phyloP scores from a whole-genome alignment of 164 flowering plant genomes.

The Akebia trifoliata region DNA sequence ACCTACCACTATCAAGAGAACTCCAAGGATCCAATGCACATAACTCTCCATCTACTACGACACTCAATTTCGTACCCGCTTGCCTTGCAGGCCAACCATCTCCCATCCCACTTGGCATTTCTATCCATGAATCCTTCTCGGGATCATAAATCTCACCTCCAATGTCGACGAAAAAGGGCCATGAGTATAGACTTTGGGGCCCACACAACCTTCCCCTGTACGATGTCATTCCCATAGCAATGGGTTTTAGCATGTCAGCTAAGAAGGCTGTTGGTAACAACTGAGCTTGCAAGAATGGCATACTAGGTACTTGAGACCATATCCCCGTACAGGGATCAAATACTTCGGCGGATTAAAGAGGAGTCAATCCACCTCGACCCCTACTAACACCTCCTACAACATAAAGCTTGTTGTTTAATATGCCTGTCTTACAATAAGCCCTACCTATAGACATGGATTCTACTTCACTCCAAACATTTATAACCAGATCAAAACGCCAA shows the following conservation, averaged over 20 bases:
- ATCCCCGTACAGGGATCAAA: slow-evolving; percentile 59
- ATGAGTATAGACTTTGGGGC: slow-evolving; percentile 78
- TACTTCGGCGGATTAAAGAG: slow-evolving; percentile 87
- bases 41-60: slow-evolving; percentile 70
- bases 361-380: slow-evolving; percentile 63
- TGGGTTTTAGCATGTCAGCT: slow-evolving; percentile 83
- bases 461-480: slow-evolving; percentile 63
- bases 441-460: slow-evolving; percentile 30
- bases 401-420: slow-evolving; percentile 32
- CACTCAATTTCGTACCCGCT: slow-evolving; percentile 85
- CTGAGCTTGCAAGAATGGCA: slow-evolving; percentile 86
- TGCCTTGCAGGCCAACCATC: slow-evolving; percentile 98
- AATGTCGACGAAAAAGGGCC: slow-evolving; percentile 92
- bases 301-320: slow-evolving; percentile 77
- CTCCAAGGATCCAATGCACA: slow-evolving; percentile 87
- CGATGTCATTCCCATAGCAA: slow-evolving; percentile 87
- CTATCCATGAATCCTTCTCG: slow-evolving; percentile 63
- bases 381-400: slow-evolving; percentile 76
- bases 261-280: slow-evolving; percentile 63
- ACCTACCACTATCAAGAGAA: slow-evolving; percentile 62
- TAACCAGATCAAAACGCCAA: slow-evolving; percentile 72
- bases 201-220: slow-evolving; percentile 73
- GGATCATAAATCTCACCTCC: slow-evolving; percentile 92
- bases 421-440: slow-evolving; percentile 36
- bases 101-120: slow-evolving; percentile 95